Percentiles rank a stretch among this genome's conserved stretches.
Evolutionary conservation across 768 basidiomycete genomes (phyloP).

Genomic region (Antrodiella citrinella): DNA sequence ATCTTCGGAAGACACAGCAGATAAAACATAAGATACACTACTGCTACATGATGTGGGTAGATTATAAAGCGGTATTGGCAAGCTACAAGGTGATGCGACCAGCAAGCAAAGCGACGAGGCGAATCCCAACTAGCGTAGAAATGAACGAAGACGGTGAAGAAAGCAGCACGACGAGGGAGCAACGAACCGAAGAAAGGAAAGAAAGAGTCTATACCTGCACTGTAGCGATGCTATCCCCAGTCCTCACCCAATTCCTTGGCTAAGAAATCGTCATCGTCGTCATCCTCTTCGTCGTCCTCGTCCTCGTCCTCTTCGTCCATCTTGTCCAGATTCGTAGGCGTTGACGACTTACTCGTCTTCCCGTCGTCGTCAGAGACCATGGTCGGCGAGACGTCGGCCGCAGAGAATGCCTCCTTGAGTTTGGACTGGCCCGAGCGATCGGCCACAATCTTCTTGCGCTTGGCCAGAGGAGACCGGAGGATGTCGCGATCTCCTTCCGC

Average conservation of each 20-base stretch:
- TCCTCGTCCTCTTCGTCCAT: slow-evolving; percentile 12
- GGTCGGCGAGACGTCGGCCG: slow-evolving; percentile 6
- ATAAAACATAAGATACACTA: slow-evolving; percentile 2
- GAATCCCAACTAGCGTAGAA: neutral
- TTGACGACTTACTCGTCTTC: slow-evolving; percentile 3
- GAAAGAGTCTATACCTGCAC: neutral
- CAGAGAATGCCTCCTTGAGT: slow-evolving; percentile 53
- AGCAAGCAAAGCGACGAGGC: neutral
- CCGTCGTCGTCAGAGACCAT: slow-evolving; percentile 13
- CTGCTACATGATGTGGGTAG: neutral
- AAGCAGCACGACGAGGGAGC: neutral
- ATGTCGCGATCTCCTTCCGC: slow-evolving; percentile 28
- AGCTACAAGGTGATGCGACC: neutral
- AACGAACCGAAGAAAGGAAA: neutral
- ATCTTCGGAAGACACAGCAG: too few species aligned
- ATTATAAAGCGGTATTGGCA: neutral
- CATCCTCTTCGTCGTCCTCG: slow-evolving; percentile 16
- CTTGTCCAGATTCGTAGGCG: slow-evolving; percentile 6
- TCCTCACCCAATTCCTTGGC: slow-evolving; percentile 75
- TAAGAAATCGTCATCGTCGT: slow-evolving; percentile 65
- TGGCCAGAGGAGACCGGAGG: slow-evolving; percentile 64
- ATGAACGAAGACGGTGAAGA: neutral
- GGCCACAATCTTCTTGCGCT: slow-evolving; percentile 69
- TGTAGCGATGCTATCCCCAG: slow-evolving; percentile 46
- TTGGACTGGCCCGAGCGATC: slow-evolving; percentile 58